Conservation (phyloP, 352 stramenopile species). For the Aphanomyces cochlioides region DNA sequence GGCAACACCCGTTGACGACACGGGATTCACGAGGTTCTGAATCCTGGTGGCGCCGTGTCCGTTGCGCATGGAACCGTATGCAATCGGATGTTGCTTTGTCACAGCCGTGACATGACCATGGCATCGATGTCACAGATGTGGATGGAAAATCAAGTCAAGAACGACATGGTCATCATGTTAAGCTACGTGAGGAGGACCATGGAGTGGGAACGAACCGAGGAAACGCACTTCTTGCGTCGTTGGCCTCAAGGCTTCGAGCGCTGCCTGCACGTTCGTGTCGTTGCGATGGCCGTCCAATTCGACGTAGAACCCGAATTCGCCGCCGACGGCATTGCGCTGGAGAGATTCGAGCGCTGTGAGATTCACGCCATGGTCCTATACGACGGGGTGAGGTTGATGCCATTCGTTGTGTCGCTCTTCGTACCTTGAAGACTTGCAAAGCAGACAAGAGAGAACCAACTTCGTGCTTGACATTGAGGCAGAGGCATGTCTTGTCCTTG, state of each 20-base stretch:
- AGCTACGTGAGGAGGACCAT: background rate
- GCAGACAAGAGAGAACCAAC: conserved; percentile 77
- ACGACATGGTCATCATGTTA: no score
- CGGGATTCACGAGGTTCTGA: no score
- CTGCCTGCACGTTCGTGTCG: conserved; percentile 54
- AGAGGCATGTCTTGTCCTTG: conserved; percentile 78
- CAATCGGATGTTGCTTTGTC: no score
- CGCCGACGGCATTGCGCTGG: conserved; percentile 53
- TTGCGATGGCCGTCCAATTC: conserved; percentile 77
- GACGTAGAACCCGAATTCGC: conserved; percentile 83
- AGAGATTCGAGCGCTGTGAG: conserved; percentile 85
- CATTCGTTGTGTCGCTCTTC: background rate
- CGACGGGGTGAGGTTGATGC: background rate
- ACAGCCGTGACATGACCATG: background rate
- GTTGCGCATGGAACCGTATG: no score
- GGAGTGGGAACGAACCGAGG: conserved; percentile 71
- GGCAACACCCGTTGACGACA: no score
- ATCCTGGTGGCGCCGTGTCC: no score
- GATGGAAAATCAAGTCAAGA: no score
- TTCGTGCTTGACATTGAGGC: conserved; percentile 84
- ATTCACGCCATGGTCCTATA: conserved; percentile 56
- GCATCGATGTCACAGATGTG: no score
- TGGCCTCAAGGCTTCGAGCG: conserved; percentile 50
- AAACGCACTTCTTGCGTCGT: conserved; percentile 65
- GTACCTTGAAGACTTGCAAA: conserved; percentile 73